Base-by-base conservation (phyloP, 768 basidiomycete species). In the Lentinula edodes region DNA sequence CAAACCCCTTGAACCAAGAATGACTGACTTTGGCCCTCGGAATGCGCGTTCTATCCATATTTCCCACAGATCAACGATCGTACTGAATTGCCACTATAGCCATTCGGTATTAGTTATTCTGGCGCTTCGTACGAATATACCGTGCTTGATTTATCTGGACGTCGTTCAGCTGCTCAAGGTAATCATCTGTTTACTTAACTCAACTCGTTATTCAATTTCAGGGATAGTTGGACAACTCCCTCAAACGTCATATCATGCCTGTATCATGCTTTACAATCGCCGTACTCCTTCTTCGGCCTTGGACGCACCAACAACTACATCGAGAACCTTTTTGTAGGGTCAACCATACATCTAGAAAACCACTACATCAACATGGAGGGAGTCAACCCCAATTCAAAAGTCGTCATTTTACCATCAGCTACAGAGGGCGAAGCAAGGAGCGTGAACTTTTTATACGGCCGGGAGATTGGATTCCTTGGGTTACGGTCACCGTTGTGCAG, bases 251-350 rank as follows among this genome's bases (percentile, higher is more conserved):
- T 98, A 98, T 73, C 91, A n/a, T n/a, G n/a, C n/a, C n/a, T n/a
- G n/a, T n/a, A n/a, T n/a, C n/a, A 96, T 58, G 81, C 95, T 13
- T 82, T 98, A 9, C 84, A 89, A 59, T 88, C 93, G 0, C 97
- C 97, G 0, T 98, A 98, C 69, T 85, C 94, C 1, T 97, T 95
- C 81, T 92, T 98, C 69, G 96, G 97, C 1, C 86, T 99, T 7
- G 97, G 96, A 0, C 86, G 97, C 45, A 98, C 95, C 16, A 99
- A 99, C 74, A 99, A 99, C 72, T 99, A 99, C 75, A 95, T 99
- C 68, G 97, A 99, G 80, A 98, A 98, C 72, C 82, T 99, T 2
- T 97, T 97, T 71, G 91, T 98, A 18, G 97, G 97, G 13, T 89
- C 93, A 4, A 96, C 95, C 6, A 81, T 91, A 35, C 87, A 92